phyloP scores from a whole-genome alignment of 1,139 yeast genomes.

The Protomyces inouyei region DNA sequence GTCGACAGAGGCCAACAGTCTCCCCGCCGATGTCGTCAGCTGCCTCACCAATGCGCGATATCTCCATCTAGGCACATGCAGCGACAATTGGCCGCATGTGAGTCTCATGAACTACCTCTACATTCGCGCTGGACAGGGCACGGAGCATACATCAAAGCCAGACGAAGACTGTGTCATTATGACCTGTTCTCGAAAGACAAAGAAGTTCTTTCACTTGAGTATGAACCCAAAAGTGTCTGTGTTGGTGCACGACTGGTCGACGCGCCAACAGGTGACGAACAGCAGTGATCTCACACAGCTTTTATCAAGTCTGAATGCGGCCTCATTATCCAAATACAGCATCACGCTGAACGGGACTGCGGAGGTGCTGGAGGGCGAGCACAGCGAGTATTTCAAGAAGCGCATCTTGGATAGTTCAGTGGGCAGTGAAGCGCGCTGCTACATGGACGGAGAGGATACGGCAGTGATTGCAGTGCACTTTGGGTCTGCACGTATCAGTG shows the following conservation, averaged over 20 bases:
- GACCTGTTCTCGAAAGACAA: conserved; percentile 64
- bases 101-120: conserved; percentile 84
- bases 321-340: conserved; percentile 68
- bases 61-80: conserved; percentile 76
- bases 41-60: conserved; percentile 25
- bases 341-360: conserved; percentile 75
- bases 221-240: conserved; percentile 69
- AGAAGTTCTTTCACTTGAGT: conserved; percentile 61
- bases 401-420: conserved; percentile 54
- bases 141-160: conserved; percentile 34
- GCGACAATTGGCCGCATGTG: conserved; percentile 68
- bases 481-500: conserved; percentile 25
- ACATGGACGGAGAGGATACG: conserved; percentile 23
- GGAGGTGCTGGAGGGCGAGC: conserved; percentile 46
- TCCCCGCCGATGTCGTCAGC: conserved; percentile 22
- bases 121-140: conserved; percentile 40
- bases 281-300: conserved; percentile 50
- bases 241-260: conserved; percentile 81
- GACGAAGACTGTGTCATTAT: conserved; percentile 53
- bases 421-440: conserved; percentile 56
- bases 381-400: conserved; percentile 53
- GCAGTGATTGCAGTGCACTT: conserved; percentile 24
- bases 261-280: conserved; percentile 46
- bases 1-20: not conserved
- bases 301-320: conserved; percentile 66